A percentile compares a stretch with the other conserved stretches of the same genome.
phyloP scores from a whole-genome alignment of 176 grass and related monocot genomes.

The Aegilops tauschii region DNA sequence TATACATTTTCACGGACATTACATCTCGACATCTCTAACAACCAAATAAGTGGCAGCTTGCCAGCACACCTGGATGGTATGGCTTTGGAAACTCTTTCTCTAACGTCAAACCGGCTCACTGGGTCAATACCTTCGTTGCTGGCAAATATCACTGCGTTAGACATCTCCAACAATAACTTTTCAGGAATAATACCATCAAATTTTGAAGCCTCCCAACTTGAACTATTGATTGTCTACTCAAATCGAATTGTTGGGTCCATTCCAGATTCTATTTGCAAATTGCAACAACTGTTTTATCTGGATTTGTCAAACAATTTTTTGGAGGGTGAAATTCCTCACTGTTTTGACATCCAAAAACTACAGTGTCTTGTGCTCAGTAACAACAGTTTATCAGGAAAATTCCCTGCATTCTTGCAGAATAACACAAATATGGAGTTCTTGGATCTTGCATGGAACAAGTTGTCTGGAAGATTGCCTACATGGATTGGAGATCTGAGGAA shows the following conservation, averaged over 20 bases:
- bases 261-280: conserved; percentile 16
- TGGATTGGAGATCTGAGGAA: not conserved
- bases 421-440: not conserved
- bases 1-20: not conserved
- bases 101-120: too few relatives aligned
- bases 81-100: not conserved
- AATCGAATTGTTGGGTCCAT: conserved; percentile 28
- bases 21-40: conserved; percentile 30
- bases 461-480: not conserved
- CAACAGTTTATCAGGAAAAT: conserved; percentile 33
- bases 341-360: not conserved
- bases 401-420: conserved; percentile 6
- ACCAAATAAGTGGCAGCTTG: conserved; percentile 33
- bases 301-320: conserved; percentile 21
- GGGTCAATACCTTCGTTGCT: not conserved
- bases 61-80: not conserved
- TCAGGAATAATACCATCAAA: not conserved
- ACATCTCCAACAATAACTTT: conserved; percentile 20
- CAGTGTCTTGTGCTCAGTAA: not conserved
- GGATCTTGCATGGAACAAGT: not conserved
- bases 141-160: not conserved
- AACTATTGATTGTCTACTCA: not conserved
- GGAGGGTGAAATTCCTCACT: conserved; percentile 5
- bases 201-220: not conserved
- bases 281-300: not conserved